These are phyloP conservation scores for Ceratocystis cacaofunesta DNA, from an alignment of 2,329 filamentous ascomycete genomes.

Conservation along the genomic window DNA sequence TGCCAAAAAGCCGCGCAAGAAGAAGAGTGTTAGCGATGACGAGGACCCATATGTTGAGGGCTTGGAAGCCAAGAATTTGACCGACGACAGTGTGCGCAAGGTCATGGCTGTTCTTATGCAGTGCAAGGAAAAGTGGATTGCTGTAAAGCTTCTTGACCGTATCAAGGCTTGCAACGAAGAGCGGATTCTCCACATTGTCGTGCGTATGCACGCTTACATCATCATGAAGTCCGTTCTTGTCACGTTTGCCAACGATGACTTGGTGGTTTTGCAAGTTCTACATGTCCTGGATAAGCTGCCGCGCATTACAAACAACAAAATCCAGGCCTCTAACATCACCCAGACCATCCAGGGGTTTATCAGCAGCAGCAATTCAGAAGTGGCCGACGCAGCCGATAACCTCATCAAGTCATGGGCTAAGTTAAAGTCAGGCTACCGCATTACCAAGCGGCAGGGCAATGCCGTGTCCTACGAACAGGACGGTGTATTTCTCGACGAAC, in stretches of 20 bases:
- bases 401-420: slow-evolving; percentile 78
- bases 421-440: slow-evolving; percentile 79
- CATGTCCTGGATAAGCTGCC: slow-evolving; percentile 82
- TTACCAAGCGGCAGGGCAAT: slow-evolving; percentile 62
- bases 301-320: slow-evolving; percentile 88
- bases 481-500: slow-evolving; percentile 6
- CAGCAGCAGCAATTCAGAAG: slow-evolving; percentile 55
- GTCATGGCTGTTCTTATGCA: slow-evolving; percentile 96
- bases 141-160: slow-evolving; percentile 79
- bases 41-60: slow-evolving; percentile 94
- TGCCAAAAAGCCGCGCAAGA: slow-evolving; percentile 80
- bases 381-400: slow-evolving; percentile 53
- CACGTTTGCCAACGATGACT: slow-evolving; percentile 76
- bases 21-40: slow-evolving; percentile 80
- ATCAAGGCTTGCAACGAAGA: slow-evolving; percentile 81
- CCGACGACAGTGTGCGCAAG: slow-evolving; percentile 74
- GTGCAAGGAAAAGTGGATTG: slow-evolving; percentile 99
- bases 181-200: slow-evolving; percentile 70
- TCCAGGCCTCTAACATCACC: slow-evolving; percentile 90
- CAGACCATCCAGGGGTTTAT: slow-evolving; percentile 56
- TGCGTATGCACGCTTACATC: slow-evolving; percentile 94
- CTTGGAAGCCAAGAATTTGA: slow-evolving; percentile 61
- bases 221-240: slow-evolving; percentile 78
- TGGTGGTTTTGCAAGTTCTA: slow-evolving; percentile 77
- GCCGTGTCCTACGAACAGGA: slow-evolving; percentile 9